A percentile compares a stretch with the other conserved stretches of the same genome.
Conservation (phyloP, 192 early-diverging fungal genomes). For the Backusella australiensis region DNA sequence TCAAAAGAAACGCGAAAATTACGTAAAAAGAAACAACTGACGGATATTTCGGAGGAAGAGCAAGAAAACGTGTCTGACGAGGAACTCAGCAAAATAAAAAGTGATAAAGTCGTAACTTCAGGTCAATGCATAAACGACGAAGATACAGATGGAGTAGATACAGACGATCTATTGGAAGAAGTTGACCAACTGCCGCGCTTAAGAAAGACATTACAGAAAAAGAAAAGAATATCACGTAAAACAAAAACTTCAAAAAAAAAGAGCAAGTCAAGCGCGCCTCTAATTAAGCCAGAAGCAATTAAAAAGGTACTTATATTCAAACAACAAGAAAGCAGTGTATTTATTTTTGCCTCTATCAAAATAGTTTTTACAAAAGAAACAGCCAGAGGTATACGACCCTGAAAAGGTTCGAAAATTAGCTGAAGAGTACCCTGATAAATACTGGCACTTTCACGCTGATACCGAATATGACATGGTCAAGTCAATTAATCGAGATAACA, state of each 20-base stretch:
- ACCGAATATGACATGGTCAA: conserved; percentile 54
- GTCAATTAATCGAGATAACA: conserved; percentile 68
- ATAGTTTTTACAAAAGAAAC: conserved; percentile 3
- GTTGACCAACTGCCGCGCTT: conserved; percentile 9
- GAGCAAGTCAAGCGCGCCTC: background rate
- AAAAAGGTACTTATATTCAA: background rate
- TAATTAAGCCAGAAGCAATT: conserved; percentile 1
- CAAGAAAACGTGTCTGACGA: background rate
- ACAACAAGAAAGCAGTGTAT: background rate
- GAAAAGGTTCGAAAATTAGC: conserved; percentile 48
- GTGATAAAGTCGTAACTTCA: background rate
- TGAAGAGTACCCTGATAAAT: conserved; percentile 57
- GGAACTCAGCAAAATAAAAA: background rate
- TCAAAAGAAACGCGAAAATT: conserved; percentile 31
- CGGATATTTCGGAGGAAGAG: background rate
- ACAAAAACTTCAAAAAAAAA: background rate
- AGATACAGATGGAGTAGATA: conserved; percentile 19
- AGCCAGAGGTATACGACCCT: conserved; percentile 25
- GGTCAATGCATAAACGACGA: background rate
- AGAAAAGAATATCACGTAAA: background rate
- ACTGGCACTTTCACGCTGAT: conserved; percentile 56
- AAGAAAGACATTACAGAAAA: background rate
- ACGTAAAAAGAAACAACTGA: conserved; percentile 23
- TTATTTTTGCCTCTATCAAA: background rate
- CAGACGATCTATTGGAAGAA: conserved; percentile 28